Base-by-base conservation (phyloP, 768 basidiomycete species). In the Trametes cubensis region DNA sequence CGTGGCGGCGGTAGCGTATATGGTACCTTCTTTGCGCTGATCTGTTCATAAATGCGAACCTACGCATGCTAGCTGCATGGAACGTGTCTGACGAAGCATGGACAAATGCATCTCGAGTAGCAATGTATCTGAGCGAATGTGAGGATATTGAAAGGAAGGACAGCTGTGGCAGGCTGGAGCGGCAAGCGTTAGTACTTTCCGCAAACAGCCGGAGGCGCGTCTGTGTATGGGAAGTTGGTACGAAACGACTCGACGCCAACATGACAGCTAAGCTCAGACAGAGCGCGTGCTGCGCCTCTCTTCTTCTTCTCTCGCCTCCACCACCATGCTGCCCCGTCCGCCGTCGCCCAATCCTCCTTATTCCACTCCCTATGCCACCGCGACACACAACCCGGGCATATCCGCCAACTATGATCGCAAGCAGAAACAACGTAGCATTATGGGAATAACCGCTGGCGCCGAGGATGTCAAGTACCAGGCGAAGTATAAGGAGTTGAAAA, bases 401-500 rank as follows among this genome's bases (percentile, higher is more conserved):
- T 55, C 58, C 17, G 47, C 58, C 40, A 40, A 55, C 20, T 52
- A 56, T 38, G 63, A 64, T 15, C 58, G 63, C 45, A 59, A 55
- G 40, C 61, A 62, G 54, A 67, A 67, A 50, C 63, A 61, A 54
- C 64, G 63, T 51, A 45, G 62, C n/a, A 65, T 63, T 20, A 55
- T 61, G 21, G 89, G 87, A 63, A 88, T 90, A 64, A 83, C 88
- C 41, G 89, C 88, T 26, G 87, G 89, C 68, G 89, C 88, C 20
- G 91, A 93, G 72, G 92, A 94, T 75, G 84, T 84, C 71, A 93
- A 92, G 75, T 94, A 94, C 73, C 88, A 90, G 62, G 83, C 85
- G 70, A 94, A 94, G 76, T 94, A 94, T 79, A 91, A 86, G 74
- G 92, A 94, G 61, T 79, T 94, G 65, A 93, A 91, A 74, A 83